phyloP scores from a whole-genome alignment of 768 basidiomycete genomes.

The Boletus coccyginus region DNA sequence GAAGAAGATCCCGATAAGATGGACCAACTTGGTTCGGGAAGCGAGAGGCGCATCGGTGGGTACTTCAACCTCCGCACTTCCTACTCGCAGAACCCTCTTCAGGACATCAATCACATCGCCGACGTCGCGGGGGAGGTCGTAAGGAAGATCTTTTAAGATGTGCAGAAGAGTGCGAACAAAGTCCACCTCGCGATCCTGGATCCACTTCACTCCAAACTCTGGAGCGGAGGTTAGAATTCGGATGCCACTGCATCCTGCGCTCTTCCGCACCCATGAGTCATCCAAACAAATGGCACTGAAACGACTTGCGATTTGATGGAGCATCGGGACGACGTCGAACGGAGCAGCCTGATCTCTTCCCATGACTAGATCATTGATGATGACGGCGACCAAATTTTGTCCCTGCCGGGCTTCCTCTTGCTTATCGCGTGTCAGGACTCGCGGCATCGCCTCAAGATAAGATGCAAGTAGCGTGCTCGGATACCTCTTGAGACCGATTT shows the following conservation, averaged over 20 bases:
- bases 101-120: constrained; percentile 79
- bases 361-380: constrained; percentile 69
- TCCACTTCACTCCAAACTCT: constrained; percentile 72
- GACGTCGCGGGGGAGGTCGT: constrained; percentile 81
- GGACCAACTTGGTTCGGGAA: constrained; percentile 56
- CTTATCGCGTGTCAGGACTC: constrained; percentile 68
- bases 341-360: constrained; percentile 44
- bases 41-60: constrained; percentile 40
- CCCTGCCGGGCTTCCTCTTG: constrained; percentile 58
- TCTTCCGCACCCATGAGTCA: constrained; percentile 86
- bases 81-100: constrained; percentile 58
- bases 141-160: constrained; percentile 91
- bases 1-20: constrained; percentile 79
- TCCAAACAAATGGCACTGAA: constrained; percentile 88
- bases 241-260: constrained; percentile 86
- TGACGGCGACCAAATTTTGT: constrained; percentile 53
- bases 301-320: constrained; percentile 80
- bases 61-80: constrained; percentile 49
- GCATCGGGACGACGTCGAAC: constrained; percentile 59
- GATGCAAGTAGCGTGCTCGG: constrained; percentile 60
- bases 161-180: constrained; percentile 87
- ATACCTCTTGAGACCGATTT: constrained; percentile 48
- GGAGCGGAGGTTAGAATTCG: constrained; percentile 72
- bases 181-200: constrained; percentile 84
- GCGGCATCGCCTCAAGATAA: constrained; percentile 79